phyloP scores from a whole-genome alignment of 148 eudicot species.

The Rhododendron griersonianum region DNA sequence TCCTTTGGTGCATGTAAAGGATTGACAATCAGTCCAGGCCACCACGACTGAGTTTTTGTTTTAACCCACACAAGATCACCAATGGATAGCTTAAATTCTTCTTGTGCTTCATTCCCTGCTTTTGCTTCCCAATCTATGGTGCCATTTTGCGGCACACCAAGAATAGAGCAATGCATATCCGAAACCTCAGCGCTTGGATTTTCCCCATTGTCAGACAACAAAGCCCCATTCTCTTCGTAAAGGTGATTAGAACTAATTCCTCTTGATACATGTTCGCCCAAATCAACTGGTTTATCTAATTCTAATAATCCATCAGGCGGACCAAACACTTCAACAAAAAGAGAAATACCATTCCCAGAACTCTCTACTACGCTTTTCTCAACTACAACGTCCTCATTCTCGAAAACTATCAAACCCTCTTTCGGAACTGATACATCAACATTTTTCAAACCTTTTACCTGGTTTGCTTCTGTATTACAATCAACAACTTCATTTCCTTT shows the following conservation, averaged over 20 bases:
- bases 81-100: slow-evolving; percentile 3
- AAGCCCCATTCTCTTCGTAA: background rate
- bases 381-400: background rate
- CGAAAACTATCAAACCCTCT: background rate
- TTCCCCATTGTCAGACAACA: slow-evolving; percentile 1
- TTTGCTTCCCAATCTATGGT: background rate
- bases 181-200: background rate
- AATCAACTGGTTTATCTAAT: background rate
- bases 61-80: slow-evolving; percentile 41
- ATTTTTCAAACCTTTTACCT: background rate
- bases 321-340: slow-evolving; percentile 40
- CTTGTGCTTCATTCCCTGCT: background rate
- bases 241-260: background rate
- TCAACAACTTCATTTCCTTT: background rate
- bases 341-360: slow-evolving; percentile 29
- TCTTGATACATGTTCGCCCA: background rate
- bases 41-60: slow-evolving; percentile 30
- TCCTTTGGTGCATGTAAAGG: slow-evolving; percentile 22
- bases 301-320: slow-evolving; percentile 17
- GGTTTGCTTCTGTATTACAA: background rate
- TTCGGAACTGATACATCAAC: background rate
- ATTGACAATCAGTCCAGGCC: slow-evolving; percentile 44
- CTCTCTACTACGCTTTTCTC: background rate
- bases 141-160: background rate
- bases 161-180: background rate